Evolutionary conservation across 2,329 filamentous ascomycete genomes (phyloP).

Genomic region (Talaromyces amestolkiae): DNA sequence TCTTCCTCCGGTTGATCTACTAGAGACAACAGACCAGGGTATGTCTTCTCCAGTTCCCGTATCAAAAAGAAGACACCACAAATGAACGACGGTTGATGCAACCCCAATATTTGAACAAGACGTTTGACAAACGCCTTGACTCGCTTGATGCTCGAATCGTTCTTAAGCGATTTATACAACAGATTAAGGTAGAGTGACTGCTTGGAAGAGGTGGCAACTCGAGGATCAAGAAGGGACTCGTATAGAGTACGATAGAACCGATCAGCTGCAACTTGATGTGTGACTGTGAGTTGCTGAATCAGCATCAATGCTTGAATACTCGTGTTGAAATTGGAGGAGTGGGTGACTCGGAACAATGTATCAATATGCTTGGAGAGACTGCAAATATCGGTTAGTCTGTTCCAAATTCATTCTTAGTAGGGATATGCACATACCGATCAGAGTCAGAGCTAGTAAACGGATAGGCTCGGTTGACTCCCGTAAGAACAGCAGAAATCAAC

Average conservation of each 20-base stretch:
- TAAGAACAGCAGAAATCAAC: slow-evolving; percentile 84
- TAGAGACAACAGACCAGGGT: slow-evolving; percentile 76
- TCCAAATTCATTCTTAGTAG: slow-evolving; percentile 5
- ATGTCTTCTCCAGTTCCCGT: slow-evolving; percentile 72
- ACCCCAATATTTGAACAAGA: slow-evolving; percentile 77
- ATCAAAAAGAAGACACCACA: slow-evolving; percentile 91
- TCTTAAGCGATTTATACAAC: slow-evolving; percentile 81
- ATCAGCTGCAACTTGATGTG: slow-evolving; percentile 78
- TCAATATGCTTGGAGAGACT: slow-evolving; percentile 85
- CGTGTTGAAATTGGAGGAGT: slow-evolving; percentile 98
- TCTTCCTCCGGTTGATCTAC: slow-evolving; percentile 76
- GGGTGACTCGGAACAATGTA: slow-evolving; percentile 91
- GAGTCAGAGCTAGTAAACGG: slow-evolving; percentile 84
- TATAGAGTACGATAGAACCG: slow-evolving; percentile 95
- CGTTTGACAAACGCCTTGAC: slow-evolving; percentile 96
- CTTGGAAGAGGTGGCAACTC: slow-evolving; percentile 85
- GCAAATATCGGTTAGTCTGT: slow-evolving; percentile 24
- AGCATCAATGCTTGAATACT: slow-evolving; percentile 92
- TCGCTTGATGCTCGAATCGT: slow-evolving; percentile 82
- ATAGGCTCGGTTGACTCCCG: slow-evolving; percentile 92
- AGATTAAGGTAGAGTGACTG: slow-evolving; percentile 94
- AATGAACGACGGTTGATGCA: slow-evolving; percentile 90
- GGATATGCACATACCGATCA: slow-evolving; percentile 55
- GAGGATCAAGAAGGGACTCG: slow-evolving; percentile 87
- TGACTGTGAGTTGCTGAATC: slow-evolving; percentile 84